A percentile compares a stretch with the other conserved stretches of the same genome.
Evolutionary conservation across 2,329 filamentous ascomycete species (phyloP).

Genomic region (Coleophoma cylindrospora): DNA sequence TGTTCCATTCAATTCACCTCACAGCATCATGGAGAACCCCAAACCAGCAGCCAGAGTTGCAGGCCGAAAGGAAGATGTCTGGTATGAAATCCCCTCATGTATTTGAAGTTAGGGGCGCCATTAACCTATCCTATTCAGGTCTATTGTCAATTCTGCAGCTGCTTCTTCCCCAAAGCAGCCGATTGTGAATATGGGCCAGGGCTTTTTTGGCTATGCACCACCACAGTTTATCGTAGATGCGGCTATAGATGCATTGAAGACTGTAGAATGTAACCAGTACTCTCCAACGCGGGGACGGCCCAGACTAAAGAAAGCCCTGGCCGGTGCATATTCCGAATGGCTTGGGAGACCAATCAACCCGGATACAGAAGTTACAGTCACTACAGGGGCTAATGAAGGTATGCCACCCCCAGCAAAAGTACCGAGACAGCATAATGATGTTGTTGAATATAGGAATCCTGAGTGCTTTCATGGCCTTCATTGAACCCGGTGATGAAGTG

Average conservation of each 20-base stretch:
- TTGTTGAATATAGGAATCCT: conserved; percentile 64
- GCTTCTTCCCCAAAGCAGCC: conserved; percentile 57
- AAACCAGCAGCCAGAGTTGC: conserved; percentile 34
- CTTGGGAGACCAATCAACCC: conserved; percentile 81
- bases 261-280: conserved; percentile 98
- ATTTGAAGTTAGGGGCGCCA: not conserved
- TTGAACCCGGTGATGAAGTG: conserved; percentile 91
- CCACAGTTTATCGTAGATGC: conserved; percentile 87
- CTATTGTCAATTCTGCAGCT: conserved; percentile 62
- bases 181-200: conserved; percentile 61
- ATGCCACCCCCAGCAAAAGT: conserved; percentile 4
- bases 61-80: conserved; percentile 51
- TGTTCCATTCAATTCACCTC: no score
- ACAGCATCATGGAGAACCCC: no score
- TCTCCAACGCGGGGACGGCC: conserved; percentile 92
- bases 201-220: conserved; percentile 90
- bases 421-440: conserved; percentile 1
- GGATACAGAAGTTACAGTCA: conserved; percentile 90
- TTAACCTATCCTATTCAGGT: conserved; percentile 34
- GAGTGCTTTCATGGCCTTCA: conserved; percentile 95
- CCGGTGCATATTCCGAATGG: conserved; percentile 83
- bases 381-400: conserved; percentile 83
- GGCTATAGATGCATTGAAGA: conserved; percentile 82
- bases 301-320: conserved; percentile 85
- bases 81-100: conserved; percentile 31